phyloP scores from a whole-genome alignment of 2,329 filamentous ascomycete genomes.

The Colletotrichum siamense region DNA sequence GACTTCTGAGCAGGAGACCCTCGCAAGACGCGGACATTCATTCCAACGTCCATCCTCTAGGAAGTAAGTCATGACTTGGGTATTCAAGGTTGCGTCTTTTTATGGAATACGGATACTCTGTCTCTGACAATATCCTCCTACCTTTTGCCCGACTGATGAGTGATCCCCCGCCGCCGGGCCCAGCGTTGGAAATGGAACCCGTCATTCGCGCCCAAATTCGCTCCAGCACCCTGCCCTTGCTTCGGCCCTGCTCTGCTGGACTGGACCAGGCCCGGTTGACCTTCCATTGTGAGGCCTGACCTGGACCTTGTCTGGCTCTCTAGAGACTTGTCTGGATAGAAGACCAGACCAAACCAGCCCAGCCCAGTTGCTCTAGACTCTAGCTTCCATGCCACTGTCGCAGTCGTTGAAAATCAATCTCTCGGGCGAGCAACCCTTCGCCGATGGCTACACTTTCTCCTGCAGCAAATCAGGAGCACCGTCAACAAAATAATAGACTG shows the following conservation, averaged over 20 bases:
- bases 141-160: neutral
- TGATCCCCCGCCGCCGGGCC: neutral
- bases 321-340: neutral
- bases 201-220: neutral
- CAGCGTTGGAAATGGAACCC: neutral
- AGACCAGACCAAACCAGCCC: neutral
- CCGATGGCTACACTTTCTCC: neutral
- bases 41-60: neutral
- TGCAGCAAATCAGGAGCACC: slow-evolving; percentile 4
- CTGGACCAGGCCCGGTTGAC: neutral
- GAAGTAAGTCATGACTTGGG: neutral
- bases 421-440: neutral
- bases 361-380: neutral
- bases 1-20: neutral
- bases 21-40: neutral
- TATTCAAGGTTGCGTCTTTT: neutral
- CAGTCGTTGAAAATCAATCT: neutral
- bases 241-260: neutral
- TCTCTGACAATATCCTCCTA: neutral
- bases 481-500: neutral
- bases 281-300: neutral
- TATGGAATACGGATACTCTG: neutral
- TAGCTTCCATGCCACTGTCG: neutral
- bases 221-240: slow-evolving; percentile 1
- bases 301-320: neutral